A percentile compares a stretch with the other conserved stretches of the same genome.
Conservation (phyloP, 441 rosid genomes). For the Syzygium syzygioides region DNA sequence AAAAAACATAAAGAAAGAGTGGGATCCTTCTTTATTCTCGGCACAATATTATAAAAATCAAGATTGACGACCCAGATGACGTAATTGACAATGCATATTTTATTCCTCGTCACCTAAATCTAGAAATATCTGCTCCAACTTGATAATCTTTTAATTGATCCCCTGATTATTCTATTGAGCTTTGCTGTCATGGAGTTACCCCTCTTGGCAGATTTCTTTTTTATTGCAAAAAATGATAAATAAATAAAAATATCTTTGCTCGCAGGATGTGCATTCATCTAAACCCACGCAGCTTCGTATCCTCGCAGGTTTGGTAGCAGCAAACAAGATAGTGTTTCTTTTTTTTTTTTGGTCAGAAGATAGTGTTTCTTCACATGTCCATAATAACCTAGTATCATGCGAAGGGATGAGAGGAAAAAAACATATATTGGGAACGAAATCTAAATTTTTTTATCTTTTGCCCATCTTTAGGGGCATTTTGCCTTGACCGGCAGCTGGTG, state of each 20-base stretch:
- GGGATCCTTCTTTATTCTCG: neutral
- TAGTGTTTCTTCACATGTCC: neutral
- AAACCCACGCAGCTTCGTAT: neutral
- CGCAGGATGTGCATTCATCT: neutral
- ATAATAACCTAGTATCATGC: neutral
- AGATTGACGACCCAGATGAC: neutral
- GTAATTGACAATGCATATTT: neutral
- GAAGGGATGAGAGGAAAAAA: neutral
- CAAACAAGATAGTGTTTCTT: neutral
- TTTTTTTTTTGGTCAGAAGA: no score
- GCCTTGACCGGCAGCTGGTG: neutral
- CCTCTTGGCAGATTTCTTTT: neutral
- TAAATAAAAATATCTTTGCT: neutral
- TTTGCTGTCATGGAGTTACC: neutral
- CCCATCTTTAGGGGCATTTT: neutral
- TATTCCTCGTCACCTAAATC: neutral
- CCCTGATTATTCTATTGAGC: neutral
- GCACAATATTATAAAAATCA: neutral
- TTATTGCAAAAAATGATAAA: neutral
- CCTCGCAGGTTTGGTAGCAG: neutral
- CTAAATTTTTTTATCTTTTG: neutral
- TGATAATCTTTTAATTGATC: neutral
- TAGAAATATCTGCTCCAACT: neutral
- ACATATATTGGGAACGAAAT: neutral
- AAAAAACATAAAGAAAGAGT: neutral